These are phyloP conservation scores for Trichoderma erinaceum DNA, from an alignment of 495 filamentous ascomycete species.

Conservation along the genomic window DNA sequence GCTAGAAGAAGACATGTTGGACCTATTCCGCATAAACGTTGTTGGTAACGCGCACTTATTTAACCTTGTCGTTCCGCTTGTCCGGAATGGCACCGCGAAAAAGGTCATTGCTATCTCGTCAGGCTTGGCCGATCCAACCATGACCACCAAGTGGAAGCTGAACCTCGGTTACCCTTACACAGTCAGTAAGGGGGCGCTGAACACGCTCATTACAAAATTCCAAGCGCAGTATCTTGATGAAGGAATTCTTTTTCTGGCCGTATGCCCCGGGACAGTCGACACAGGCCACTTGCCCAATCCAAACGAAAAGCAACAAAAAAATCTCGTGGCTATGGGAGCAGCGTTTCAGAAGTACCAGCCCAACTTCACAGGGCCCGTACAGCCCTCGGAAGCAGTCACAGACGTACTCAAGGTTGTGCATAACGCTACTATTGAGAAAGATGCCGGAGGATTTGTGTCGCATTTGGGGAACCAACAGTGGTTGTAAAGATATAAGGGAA, in stretches of 20 bases:
- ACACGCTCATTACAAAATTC: conserved; percentile 39
- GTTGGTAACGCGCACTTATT: conserved; percentile 46
- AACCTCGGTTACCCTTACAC: conserved; percentile 23
- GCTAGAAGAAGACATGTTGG: conserved; percentile 27
- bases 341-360: conserved; percentile 31
- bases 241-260: conserved; percentile 41
- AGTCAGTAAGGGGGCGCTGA: conserved; percentile 32
- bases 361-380: conserved; percentile 34
- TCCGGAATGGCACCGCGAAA: conserved; percentile 43
- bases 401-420: conserved; percentile 26
- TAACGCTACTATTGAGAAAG: conserved; percentile 28
- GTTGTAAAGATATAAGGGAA: background rate
- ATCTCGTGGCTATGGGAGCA: conserved; percentile 20
- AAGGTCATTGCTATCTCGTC: conserved; percentile 51
- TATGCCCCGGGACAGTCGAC: conserved; percentile 42
- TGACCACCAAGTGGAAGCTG: conserved; percentile 24
- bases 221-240: conserved; percentile 42
- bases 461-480: conserved; percentile 36
- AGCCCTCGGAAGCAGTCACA: conserved; percentile 30
- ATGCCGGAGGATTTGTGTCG: conserved; percentile 38
- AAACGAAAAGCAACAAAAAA: conserved; percentile 30
- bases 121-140: conserved; percentile 37
- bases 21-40: conserved; percentile 37
- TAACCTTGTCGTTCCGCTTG: conserved; percentile 46
- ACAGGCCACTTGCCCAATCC: conserved; percentile 23